These are phyloP conservation scores for Oemleria cerasiformis DNA, from an alignment of 306 rosid genomes.

Conservation along the genomic window DNA sequence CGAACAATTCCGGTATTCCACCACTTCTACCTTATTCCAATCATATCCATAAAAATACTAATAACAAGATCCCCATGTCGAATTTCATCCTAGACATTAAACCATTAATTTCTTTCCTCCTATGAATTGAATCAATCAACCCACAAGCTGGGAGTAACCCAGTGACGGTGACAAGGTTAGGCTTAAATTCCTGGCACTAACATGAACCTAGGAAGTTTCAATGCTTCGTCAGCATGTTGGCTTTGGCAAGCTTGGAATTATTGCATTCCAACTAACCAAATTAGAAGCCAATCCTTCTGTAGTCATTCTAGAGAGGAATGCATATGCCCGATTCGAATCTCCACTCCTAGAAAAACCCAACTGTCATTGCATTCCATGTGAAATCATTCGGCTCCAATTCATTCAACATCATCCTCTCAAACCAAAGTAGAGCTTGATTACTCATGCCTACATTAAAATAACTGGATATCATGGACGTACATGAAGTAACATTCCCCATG, in stretches of 20 bases:
- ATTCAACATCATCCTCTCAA: constrained; percentile 62
- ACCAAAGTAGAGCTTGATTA: constrained; percentile 38
- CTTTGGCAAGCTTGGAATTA: too few relatives aligned
- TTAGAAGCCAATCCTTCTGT: too few relatives aligned
- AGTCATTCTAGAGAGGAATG: too few relatives aligned
- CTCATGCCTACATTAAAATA: constrained; percentile 40
- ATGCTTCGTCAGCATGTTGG: too few relatives aligned
- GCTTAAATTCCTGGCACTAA: constrained; percentile 36
- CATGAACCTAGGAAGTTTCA: constrained; percentile 44
- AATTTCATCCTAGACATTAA: constrained; percentile 47
- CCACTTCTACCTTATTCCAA: constrained; percentile 60
- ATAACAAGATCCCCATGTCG: constrained; percentile 44
- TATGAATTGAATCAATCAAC: constrained; percentile 34
- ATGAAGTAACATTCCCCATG: constrained; percentile 56
- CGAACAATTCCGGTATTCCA: too few relatives aligned
- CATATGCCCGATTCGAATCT: too few relatives aligned
- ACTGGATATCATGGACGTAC: constrained; percentile 62
- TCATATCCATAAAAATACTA: constrained; percentile 61
- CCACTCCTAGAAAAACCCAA: too few relatives aligned
- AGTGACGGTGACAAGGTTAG: constrained; percentile 50
- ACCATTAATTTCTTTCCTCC: constrained; percentile 60
- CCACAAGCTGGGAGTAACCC: constrained; percentile 65
- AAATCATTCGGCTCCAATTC: too few relatives aligned
- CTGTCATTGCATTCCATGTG: too few relatives aligned
- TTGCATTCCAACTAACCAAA: too few relatives aligned